phyloP scores from a whole-genome alignment of 1,284 basidiomycete species.

The Naganishia albida region DNA sequence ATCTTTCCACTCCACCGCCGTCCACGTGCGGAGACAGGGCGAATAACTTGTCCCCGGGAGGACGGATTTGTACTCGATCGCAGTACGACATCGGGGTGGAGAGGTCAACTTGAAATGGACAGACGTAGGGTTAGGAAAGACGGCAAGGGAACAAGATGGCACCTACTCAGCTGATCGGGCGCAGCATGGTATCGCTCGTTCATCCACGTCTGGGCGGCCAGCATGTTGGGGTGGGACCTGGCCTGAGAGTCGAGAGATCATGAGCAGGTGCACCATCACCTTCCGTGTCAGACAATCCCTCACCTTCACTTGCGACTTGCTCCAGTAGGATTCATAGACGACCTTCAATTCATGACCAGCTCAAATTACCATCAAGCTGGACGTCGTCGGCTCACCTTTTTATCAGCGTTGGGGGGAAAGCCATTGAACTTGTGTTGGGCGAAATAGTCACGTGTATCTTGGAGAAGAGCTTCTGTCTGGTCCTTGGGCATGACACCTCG shows the following conservation, averaged over 20 bases:
- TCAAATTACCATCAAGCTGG: conserved; percentile 24
- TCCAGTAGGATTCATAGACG: conserved; percentile 52
- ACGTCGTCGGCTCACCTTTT: conserved; percentile 7
- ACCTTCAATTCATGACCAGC: not conserved
- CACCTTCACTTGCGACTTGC: conserved; percentile 62
- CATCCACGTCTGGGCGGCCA: conserved; percentile 59
- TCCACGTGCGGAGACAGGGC: conserved; percentile 73
- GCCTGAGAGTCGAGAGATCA: conserved; percentile 51
- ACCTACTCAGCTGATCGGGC: conserved; percentile 48
- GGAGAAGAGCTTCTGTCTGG: conserved; percentile 54
- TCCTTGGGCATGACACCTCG: conserved; percentile 62
- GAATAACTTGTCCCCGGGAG: conserved; percentile 71
- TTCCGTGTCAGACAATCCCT: not conserved
- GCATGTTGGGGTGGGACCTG: conserved; percentile 71
- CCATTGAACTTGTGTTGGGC: conserved; percentile 60
- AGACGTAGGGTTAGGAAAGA: conserved; percentile 37
- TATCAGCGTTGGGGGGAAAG: conserved; percentile 56
- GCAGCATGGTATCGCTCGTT: conserved; percentile 18
- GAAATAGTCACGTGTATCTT: conserved; percentile 62
- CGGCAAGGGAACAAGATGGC: conserved; percentile 57
- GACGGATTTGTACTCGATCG: conserved; percentile 71
- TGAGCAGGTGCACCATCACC: too few species aligned
- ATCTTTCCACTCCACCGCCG: conserved; percentile 68
- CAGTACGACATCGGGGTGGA: conserved; percentile 68
- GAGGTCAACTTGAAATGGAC: conserved; percentile 53